These are phyloP conservation scores for Aspergillus conjunctus DNA, from an alignment of 495 filamentous ascomycete species.

Conservation along the genomic window DNA sequence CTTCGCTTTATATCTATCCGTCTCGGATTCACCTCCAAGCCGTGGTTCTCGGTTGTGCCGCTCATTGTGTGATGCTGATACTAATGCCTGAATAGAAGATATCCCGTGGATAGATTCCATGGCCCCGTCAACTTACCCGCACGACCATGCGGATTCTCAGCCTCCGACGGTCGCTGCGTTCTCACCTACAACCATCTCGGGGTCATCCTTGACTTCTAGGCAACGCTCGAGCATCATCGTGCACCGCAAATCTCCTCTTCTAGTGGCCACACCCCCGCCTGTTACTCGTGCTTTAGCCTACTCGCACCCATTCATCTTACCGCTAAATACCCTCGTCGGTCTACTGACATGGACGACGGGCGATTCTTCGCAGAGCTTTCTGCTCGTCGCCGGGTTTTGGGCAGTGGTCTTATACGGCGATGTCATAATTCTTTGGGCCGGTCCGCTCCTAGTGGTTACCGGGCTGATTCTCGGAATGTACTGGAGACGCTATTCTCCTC, in stretches of 20 bases:
- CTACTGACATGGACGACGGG: slow-evolving; percentile 90
- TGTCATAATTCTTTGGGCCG: slow-evolving; percentile 71
- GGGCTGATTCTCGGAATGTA: slow-evolving; percentile 91
- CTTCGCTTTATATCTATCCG: slow-evolving; percentile 3
- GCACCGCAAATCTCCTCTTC: slow-evolving; percentile 90
- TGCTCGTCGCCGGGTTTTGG: slow-evolving; percentile 85
- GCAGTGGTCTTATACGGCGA: slow-evolving; percentile 82
- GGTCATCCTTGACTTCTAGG: slow-evolving; percentile 67
- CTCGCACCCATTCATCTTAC: slow-evolving; percentile 88
- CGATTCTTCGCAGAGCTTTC: slow-evolving; percentile 96
- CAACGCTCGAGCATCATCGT: slow-evolving; percentile 89
- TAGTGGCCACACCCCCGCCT: slow-evolving; percentile 90
- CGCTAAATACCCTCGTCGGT: slow-evolving; percentile 78
- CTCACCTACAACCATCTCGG: slow-evolving; percentile 75
- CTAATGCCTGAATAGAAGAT: slow-evolving; percentile 48
- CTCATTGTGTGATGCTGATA: slow-evolving; percentile 4
- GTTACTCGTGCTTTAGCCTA: slow-evolving; percentile 91
- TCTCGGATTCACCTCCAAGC: not conserved
- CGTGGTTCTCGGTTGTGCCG: not conserved
- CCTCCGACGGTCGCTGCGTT: slow-evolving; percentile 83
- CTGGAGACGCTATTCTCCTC: slow-evolving; percentile 80
- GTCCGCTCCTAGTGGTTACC: slow-evolving; percentile 79
- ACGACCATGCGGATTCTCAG: slow-evolving; percentile 50
- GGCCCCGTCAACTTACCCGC: slow-evolving; percentile 46
- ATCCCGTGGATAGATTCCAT: slow-evolving; percentile 67